phyloP scores from a whole-genome alignment of 2,329 filamentous ascomycete species.

The Cytospora leucostoma region DNA sequence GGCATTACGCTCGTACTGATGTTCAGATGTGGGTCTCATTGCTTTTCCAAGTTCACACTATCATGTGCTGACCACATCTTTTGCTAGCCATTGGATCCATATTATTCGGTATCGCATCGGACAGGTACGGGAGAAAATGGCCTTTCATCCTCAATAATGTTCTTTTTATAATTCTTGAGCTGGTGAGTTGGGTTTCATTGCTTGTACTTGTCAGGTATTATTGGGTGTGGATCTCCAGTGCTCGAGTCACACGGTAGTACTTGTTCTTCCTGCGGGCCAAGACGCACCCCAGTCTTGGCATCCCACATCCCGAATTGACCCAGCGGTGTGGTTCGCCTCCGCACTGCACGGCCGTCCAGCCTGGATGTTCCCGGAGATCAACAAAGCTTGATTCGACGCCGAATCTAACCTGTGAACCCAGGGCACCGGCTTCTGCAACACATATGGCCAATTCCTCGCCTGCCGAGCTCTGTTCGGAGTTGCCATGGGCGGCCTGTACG shows the following conservation, averaged over 20 bases:
- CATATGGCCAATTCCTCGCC: constrained; percentile 71
- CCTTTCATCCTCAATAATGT: constrained; percentile 76
- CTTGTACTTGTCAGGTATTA: not conserved
- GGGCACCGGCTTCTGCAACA: constrained; percentile 68
- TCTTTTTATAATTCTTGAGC: constrained; percentile 70
- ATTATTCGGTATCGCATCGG: constrained; percentile 55
- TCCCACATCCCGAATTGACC: constrained; percentile 10
- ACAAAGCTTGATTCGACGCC: not conserved
- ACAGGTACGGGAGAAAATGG: constrained; percentile 65
- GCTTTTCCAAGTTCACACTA: not conserved
- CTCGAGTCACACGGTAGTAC: constrained; percentile 1
- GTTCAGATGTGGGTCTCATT: constrained; percentile 49
- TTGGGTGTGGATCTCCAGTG: constrained; percentile 8
- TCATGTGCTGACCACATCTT: not conserved
- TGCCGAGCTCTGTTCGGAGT: constrained; percentile 76
- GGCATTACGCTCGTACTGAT: constrained; percentile 65
- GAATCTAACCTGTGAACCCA: constrained; percentile 31
- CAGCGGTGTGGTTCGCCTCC: constrained; percentile 1
- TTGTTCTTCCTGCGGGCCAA: constrained; percentile 19
- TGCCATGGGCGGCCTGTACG: constrained; percentile 80
- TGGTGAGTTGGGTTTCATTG: constrained; percentile 49
- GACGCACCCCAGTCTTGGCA: constrained; percentile 7
- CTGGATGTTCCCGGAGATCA: not conserved
- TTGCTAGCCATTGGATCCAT: constrained; percentile 47
- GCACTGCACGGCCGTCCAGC: not conserved